A percentile compares a stretch with the other conserved stretches of the same genome.
Conservation (phyloP, 495 filamentous ascomycete genomes). For the Entonaema liquescens region DNA sequence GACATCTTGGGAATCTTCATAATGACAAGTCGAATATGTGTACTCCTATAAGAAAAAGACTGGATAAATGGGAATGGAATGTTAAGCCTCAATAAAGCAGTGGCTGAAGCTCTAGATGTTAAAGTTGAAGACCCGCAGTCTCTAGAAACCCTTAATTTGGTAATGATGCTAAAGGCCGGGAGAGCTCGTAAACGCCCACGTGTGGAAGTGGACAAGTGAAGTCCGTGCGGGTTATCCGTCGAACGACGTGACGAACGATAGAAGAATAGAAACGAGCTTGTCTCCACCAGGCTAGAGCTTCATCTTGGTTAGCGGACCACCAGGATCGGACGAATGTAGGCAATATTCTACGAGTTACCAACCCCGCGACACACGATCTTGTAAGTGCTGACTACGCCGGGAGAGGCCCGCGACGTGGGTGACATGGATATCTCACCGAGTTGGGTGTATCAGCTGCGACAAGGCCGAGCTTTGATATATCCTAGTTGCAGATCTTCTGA, state of each 20-base stretch:
- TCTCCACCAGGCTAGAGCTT: not conserved
- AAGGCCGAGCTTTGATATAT: conserved; percentile 34
- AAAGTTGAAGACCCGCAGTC: not conserved
- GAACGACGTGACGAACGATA: conserved; percentile 29
- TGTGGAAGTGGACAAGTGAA: conserved; percentile 13
- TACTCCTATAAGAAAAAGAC: too few relatives aligned
- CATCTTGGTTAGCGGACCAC: not conserved
- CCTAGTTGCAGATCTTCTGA: conserved; percentile 34
- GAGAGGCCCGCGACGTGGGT: conserved; percentile 9
- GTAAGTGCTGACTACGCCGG: not conserved
- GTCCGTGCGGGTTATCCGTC: conserved; percentile 21
- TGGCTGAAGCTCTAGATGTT: too few relatives aligned
- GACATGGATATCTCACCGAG: conserved; percentile 25
- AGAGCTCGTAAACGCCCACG: conserved; percentile 19
- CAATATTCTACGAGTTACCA: not conserved
- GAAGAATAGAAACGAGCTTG: conserved; percentile 5
- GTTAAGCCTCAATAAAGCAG: too few relatives aligned
- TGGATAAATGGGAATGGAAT: too few relatives aligned
- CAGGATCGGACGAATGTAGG: not conserved
- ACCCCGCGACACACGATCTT: conserved; percentile 1
- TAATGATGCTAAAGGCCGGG: not conserved
- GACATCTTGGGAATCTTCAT: too few relatives aligned
- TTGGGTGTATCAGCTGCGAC: conserved; percentile 23
- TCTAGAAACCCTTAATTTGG: conserved; percentile 22
- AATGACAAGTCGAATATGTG: too few relatives aligned